Percentiles rank a stretch among this genome's conserved stretches.
phyloP scores from a whole-genome alignment of 345 rosid genomes.

The Rhodamnia rubescens region DNA sequence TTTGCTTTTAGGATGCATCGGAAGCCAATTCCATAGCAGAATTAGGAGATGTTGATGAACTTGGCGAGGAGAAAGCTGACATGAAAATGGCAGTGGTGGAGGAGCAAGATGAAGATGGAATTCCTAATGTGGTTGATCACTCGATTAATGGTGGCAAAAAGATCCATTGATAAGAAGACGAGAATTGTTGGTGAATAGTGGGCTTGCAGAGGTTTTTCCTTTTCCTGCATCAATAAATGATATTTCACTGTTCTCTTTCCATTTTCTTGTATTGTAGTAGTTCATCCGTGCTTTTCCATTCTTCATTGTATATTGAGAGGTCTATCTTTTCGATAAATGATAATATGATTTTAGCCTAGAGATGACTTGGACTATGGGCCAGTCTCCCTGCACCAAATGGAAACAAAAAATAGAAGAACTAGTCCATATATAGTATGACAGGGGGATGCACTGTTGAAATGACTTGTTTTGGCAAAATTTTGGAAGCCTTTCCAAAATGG shows the following conservation, averaged over 20 bases:
- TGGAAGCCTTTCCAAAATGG: neutral
- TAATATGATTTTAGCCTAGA: neutral
- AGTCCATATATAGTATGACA: neutral
- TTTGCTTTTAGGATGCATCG: constrained; percentile 28
- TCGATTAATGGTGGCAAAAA: constrained; percentile 47
- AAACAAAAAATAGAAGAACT: neutral
- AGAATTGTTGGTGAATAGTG: constrained; percentile 65
- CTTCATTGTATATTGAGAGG: neutral
- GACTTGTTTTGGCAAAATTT: neutral
- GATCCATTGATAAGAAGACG: constrained; percentile 66
- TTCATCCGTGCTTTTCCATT: neutral
- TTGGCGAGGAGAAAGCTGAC: constrained; percentile 5
- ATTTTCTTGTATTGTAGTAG: neutral
- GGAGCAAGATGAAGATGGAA: constrained; percentile 1
- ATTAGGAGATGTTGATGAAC: constrained; percentile 18
- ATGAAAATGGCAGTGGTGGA: constrained; percentile 10
- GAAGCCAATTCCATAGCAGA: constrained; percentile 27
- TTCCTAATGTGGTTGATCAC: constrained; percentile 17
- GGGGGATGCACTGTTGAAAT: neutral
- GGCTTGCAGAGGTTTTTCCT: constrained; percentile 70
- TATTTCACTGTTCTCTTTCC: neutral
- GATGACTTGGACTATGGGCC: neutral
- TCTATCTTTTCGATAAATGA: neutral
- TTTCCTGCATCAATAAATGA: neutral
- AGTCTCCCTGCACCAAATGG: neutral